Base-by-base conservation (phyloP, 306 rosid species). In the Cicer chorassanicum region DNA sequence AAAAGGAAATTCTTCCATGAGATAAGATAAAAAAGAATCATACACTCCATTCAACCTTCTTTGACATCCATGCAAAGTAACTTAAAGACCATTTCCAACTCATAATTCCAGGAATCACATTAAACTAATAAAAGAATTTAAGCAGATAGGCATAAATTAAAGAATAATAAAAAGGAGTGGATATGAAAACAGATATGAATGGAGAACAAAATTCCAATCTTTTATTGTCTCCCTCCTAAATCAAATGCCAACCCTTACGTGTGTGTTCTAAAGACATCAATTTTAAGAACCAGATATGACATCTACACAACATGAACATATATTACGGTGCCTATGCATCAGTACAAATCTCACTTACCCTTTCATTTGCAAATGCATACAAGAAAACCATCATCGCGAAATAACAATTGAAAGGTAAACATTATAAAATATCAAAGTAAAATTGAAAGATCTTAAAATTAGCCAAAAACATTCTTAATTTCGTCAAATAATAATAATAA, bases 391-490 rank as follows among this genome's bases (percentile, higher is more conserved):
- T 21, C n/a, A 7, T 7, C 5, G 6, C 50, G 36, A 29, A 29
- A 46, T 29, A 34, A 48, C 73, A 68, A 46, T 3, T 41, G 68
- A 7, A 55, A 67, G 40, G 29, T 9, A 34, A 53, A 76, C 54
- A 66, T 1, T 14, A 24, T 29, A 55, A 41, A 24, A 75, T 54
- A 57, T 67, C 59, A 65, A 42, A 64, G 50, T 40, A 64, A 64
- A 41, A 64, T 41, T 40, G 1, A 6, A 24, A 11, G 39, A 15
- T 45, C 63, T 11, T 14, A 18, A 54, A 34, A 51, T n/a, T 9
- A 18, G 5, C 43, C n/a, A 0, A 78, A 69, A 78, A 70, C 4
- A 70, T 64, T 43, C 53, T 64, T n/a, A 71, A 72, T 54, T 79
- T 55, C 62, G 3, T 8, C 74, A 15, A 46, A 1, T 9, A 14